Percentiles rank a stretch among this genome's conserved stretches.
These are phyloP conservation scores for Telopea speciosissima DNA, from an alignment of 177 flowering plant species.

Conservation along the genomic window DNA sequence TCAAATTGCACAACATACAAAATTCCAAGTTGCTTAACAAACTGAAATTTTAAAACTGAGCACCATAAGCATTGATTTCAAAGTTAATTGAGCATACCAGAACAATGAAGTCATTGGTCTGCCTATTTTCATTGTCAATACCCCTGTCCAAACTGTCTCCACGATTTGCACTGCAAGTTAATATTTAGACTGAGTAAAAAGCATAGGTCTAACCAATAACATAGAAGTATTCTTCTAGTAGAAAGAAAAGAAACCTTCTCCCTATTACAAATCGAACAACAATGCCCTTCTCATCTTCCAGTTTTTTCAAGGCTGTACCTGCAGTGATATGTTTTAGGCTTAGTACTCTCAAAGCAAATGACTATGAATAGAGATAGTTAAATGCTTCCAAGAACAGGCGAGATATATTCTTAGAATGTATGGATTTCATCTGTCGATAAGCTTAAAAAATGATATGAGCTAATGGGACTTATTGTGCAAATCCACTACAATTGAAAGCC, in stretches of 20 bases:
- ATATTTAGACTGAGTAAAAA: conserved; percentile 10
- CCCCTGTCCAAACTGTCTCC: conserved; percentile 82
- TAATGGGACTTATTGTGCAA: too few relatives aligned
- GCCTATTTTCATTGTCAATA: conserved; percentile 65
- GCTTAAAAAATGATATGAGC: too few relatives aligned
- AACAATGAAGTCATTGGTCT: conserved; percentile 68
- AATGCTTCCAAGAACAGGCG: not conserved
- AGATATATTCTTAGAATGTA: too few relatives aligned
- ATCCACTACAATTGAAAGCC: too few relatives aligned
- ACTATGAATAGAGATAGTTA: not conserved
- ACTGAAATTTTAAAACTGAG: not conserved
- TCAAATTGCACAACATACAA: not conserved
- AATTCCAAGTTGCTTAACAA: not conserved
- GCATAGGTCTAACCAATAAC: not conserved
- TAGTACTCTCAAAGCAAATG: not conserved
- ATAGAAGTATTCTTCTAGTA: not conserved
- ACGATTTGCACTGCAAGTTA: conserved; percentile 60
- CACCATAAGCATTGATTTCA: not conserved
- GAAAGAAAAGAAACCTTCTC: conserved; percentile 52
- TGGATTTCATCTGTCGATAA: too few relatives aligned
- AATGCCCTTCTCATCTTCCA: conserved; percentile 75
- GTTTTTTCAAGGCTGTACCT: conserved; percentile 63
- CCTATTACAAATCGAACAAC: conserved; percentile 84
- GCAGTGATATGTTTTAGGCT: conserved; percentile 13
- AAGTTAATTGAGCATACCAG: conserved; percentile 50